Conservation (phyloP, 805 yeast genomes). For the Suhomyces sp. region DNA sequence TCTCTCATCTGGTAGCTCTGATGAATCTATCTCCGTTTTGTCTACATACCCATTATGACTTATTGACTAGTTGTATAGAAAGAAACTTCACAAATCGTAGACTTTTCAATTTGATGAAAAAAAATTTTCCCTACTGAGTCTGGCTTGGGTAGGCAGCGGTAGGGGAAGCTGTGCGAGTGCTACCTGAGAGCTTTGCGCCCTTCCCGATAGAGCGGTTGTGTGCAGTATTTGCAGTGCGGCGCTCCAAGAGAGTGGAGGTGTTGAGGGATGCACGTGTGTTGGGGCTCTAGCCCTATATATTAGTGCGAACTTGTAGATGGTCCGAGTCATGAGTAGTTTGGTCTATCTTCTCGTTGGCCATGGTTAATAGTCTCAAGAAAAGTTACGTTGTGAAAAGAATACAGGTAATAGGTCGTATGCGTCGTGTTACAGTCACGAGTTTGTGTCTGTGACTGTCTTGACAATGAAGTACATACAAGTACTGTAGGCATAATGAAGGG, state of each 20-base stretch:
- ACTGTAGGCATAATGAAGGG: neutral
- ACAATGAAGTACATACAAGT: neutral
- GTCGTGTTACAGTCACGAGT: neutral
- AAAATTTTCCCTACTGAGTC: slow-evolving; percentile 6
- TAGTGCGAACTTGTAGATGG: neutral
- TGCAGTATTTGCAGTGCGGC: neutral
- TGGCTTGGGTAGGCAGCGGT: neutral
- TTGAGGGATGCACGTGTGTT: neutral
- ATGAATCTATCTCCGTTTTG: neutral
- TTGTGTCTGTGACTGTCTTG: neutral
- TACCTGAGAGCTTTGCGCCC: neutral
- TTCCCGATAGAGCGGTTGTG: neutral
- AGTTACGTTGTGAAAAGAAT: too few relatives aligned
- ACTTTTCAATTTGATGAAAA: slow-evolving; percentile 4
- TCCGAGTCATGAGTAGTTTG: neutral
- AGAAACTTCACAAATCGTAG: slow-evolving; percentile 4
- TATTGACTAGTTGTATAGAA: slow-evolving; percentile 9
- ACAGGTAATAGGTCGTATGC: neutral
- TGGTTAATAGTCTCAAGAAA: neutral
- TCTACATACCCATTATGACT: slow-evolving; percentile 26
- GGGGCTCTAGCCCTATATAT: neutral
- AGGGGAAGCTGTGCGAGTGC: neutral
- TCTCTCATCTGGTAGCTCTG: neutral
- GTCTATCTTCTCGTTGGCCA: neutral
- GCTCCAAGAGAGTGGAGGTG: neutral